phyloP scores from a whole-genome alignment of 768 basidiomycete species.

The Mycena belliarum region DNA sequence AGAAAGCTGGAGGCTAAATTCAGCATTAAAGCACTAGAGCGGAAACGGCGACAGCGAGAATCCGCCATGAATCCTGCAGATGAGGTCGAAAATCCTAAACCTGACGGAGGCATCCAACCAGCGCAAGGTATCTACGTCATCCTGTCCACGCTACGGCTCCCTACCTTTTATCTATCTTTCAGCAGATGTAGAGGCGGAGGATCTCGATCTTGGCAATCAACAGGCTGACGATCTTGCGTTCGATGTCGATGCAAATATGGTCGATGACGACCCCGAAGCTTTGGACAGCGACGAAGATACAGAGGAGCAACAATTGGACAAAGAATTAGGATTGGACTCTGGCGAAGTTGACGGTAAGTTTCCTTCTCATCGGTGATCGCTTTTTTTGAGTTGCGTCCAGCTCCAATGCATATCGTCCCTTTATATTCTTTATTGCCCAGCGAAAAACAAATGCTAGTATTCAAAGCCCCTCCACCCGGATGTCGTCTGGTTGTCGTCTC shows the following conservation, averaged over 20 bases:
- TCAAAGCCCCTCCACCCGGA: slow-evolving; percentile 78
- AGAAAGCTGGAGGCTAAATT: slow-evolving; percentile 78
- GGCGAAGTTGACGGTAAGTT: slow-evolving; percentile 69
- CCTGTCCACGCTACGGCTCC: not conserved
- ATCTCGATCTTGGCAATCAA: slow-evolving; percentile 65
- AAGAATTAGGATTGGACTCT: slow-evolving; percentile 58
- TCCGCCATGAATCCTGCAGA: slow-evolving; percentile 30
- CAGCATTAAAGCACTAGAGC: slow-evolving; percentile 62
- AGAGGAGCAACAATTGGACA: slow-evolving; percentile 35
- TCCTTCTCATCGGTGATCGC: not conserved
- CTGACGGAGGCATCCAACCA: slow-evolving; percentile 35
- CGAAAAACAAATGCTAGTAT: slow-evolving; percentile 95
- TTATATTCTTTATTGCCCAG: slow-evolving; percentile 90
- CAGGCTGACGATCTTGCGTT: slow-evolving; percentile 55
- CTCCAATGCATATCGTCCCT: slow-evolving; percentile 92
- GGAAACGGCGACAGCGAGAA: slow-evolving; percentile 40
- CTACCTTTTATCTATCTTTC: not conserved
- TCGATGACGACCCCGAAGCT: slow-evolving; percentile 71
- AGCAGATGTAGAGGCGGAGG: slow-evolving; percentile 83
- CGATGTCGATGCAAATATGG: slow-evolving; percentile 65
- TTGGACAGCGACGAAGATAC: slow-evolving; percentile 75
- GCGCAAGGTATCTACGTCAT: slow-evolving; percentile 46
- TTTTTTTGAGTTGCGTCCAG: slow-evolving; percentile 41
- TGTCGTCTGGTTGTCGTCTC: slow-evolving; percentile 89
- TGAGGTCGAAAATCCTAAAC: slow-evolving; percentile 22